These are phyloP conservation scores for Verticillium nubilum DNA, from an alignment of 2,329 filamentous ascomycete species.

Conservation along the genomic window DNA sequence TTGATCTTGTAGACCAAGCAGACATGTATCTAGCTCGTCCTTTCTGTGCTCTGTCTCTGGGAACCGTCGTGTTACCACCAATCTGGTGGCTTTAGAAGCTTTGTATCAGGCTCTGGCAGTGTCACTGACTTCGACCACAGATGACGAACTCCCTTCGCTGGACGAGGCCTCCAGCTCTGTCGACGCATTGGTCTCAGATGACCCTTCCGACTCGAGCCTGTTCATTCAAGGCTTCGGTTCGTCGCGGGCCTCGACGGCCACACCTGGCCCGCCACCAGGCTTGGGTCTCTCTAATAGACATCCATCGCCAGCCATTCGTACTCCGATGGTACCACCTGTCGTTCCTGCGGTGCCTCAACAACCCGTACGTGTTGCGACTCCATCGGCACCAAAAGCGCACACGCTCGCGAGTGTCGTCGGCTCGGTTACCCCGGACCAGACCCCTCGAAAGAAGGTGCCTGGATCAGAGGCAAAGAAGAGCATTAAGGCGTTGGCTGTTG, in stretches of 20 bases:
- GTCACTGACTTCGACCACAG: constrained; percentile 43
- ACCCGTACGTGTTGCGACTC: constrained; percentile 6
- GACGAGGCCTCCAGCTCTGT: constrained; percentile 60
- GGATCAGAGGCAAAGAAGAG: constrained; percentile 33
- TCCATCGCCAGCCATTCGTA: constrained; percentile 22
- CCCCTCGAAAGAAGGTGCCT: constrained; percentile 20
- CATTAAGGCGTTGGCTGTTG: constrained; percentile 38
- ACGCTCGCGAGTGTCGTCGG: constrained; percentile 10
- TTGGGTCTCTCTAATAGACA: constrained; percentile 33
- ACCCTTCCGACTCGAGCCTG: constrained; percentile 18
- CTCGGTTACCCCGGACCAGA: constrained; percentile 24
- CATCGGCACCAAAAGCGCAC: constrained; percentile 17
- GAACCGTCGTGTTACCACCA: constrained; percentile 2
- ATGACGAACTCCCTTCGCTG: constrained; percentile 56
- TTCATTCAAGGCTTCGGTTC: neutral
- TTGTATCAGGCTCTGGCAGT: neutral
- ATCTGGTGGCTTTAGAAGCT: neutral
- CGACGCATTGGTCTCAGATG: constrained; percentile 63
- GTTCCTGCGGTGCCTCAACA: constrained; percentile 6
- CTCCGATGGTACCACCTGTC: constrained; percentile 10
- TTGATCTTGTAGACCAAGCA: constrained; percentile 29
- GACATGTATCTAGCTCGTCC: constrained; percentile 37
- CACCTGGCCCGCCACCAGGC: constrained; percentile 32
- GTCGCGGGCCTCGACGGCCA: neutral
- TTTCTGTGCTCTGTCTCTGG: constrained; percentile 14